These are phyloP conservation scores for Stagonosporopsis vannaccii DNA, from an alignment of 2,329 filamentous ascomycete species.

Conservation along the genomic window DNA sequence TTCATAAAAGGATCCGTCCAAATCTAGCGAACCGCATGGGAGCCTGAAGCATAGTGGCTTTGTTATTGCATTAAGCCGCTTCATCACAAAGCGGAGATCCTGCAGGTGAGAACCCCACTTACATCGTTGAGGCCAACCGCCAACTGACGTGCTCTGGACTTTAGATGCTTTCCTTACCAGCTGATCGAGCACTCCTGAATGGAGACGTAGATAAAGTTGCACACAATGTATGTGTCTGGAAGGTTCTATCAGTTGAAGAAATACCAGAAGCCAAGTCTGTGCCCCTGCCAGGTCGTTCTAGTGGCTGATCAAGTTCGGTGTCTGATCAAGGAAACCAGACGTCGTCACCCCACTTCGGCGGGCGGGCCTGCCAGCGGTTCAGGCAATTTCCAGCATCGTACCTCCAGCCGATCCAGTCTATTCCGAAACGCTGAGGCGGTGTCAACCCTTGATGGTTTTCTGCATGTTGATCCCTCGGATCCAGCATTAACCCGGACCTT, in stretches of 20 bases:
- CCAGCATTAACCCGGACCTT: background rate
- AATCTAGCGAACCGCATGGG: conserved; percentile 5
- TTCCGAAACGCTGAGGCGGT: conserved; percentile 1
- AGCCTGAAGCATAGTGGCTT: conserved; percentile 8
- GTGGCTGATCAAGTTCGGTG: conserved; percentile 10
- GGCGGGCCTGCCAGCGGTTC: conserved; percentile 3
- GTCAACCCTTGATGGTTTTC: conserved; percentile 1
- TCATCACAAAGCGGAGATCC: conserved; percentile 11
- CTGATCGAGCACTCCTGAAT: background rate
- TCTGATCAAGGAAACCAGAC: conserved; percentile 11
- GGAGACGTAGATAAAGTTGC: background rate
- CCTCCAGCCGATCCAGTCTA: conserved; percentile 1
- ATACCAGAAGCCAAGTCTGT: conserved; percentile 1
- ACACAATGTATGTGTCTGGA: background rate
- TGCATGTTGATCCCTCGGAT: background rate
- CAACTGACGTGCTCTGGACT: background rate
- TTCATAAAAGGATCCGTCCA: conserved; percentile 9
- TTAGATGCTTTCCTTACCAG: background rate
- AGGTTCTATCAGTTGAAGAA: background rate
- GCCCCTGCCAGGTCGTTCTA: conserved; percentile 15
- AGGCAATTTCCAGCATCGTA: conserved; percentile 6
- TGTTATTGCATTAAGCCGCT: conserved; percentile 12
- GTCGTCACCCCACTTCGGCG: conserved; percentile 13
- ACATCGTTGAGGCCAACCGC: background rate
- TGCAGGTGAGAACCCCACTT: conserved; percentile 3